Evolutionary conservation across 306 rosid species (phyloP).

Genomic region (Myrica gale): DNA sequence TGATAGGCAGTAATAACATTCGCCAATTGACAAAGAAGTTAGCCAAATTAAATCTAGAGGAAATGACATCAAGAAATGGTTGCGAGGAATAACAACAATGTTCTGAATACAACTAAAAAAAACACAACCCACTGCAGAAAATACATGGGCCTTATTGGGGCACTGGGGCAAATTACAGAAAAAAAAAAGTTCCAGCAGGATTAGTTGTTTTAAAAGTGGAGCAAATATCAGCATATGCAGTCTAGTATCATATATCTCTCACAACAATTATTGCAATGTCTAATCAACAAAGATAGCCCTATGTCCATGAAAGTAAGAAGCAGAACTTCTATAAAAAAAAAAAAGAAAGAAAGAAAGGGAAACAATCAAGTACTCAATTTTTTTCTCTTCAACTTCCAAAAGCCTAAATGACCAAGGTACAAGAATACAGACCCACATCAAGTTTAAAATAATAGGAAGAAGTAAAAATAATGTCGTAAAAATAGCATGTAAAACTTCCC

Average conservation of each 20-base stretch:
- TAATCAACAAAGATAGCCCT: neutral
- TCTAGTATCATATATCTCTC: neutral
- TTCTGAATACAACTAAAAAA: neutral
- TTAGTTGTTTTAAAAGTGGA: neutral
- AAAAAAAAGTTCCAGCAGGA: too few species aligned
- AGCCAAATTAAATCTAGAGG: neutral
- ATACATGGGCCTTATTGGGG: too few species aligned
- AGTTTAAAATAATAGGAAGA: slow-evolving; percentile 1
- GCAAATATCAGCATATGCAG: neutral
- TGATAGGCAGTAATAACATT: neutral
- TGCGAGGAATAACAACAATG: neutral
- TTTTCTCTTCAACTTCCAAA: neutral
- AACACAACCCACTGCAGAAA: too few species aligned
- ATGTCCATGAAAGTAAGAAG: neutral
- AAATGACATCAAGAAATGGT: neutral
- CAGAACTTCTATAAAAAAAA: neutral
- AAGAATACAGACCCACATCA: neutral
- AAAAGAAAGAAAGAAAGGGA: neutral
- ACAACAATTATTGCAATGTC: neutral
- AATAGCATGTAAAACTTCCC: too few species aligned
- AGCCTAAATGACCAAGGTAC: neutral
- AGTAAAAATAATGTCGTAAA: neutral
- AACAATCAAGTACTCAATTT: neutral
- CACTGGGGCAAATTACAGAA: too few species aligned
- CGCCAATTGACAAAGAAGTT: neutral